A percentile compares a stretch with the other conserved stretches of the same genome.
Conservation (phyloP, 2,329 filamentous ascomycete species). For the Penicillium thymicola region DNA sequence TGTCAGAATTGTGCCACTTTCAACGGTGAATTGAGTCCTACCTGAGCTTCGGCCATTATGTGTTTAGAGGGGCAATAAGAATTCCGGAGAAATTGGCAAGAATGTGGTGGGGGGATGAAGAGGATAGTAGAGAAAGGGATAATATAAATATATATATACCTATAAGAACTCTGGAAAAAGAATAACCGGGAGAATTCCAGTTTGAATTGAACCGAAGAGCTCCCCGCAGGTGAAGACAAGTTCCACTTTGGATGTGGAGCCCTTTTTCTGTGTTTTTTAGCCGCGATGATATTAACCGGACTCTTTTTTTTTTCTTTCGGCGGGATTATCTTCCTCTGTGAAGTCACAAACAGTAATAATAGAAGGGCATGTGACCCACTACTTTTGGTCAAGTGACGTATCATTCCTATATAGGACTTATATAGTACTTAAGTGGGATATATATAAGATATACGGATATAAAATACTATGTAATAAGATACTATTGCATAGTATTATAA, state of each 20-base stretch:
- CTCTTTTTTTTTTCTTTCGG: not conserved
- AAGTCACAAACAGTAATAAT: not conserved
- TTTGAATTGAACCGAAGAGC: conserved; percentile 21
- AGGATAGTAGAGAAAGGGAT: not conserved
- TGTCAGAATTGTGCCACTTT: not conserved
- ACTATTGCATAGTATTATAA: too few relatives aligned
- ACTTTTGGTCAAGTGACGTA: not conserved
- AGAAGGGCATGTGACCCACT: not conserved
- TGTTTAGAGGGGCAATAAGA: not conserved
- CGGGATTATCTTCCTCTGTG: not conserved
- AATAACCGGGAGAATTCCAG: conserved; percentile 15
- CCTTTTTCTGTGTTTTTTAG: not conserved
- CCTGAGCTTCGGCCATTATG: conserved; percentile 20
- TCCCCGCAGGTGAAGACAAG: conserved; percentile 9
- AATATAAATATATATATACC: not conserved
- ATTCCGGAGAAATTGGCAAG: not conserved
- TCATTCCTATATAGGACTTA: not conserved
- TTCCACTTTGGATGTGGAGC: conserved; percentile 2
- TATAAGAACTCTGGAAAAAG: not conserved
- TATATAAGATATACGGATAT: not conserved
- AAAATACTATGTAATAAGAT: too few relatives aligned
- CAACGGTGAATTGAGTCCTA: conserved; percentile 1
- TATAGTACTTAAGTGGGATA: not conserved
- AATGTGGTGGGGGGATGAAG: not conserved
- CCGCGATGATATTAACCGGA: conserved; percentile 10